These are phyloP conservation scores for Nyssa sinensis DNA, from an alignment of 148 eudicot species.

Conservation along the genomic window DNA sequence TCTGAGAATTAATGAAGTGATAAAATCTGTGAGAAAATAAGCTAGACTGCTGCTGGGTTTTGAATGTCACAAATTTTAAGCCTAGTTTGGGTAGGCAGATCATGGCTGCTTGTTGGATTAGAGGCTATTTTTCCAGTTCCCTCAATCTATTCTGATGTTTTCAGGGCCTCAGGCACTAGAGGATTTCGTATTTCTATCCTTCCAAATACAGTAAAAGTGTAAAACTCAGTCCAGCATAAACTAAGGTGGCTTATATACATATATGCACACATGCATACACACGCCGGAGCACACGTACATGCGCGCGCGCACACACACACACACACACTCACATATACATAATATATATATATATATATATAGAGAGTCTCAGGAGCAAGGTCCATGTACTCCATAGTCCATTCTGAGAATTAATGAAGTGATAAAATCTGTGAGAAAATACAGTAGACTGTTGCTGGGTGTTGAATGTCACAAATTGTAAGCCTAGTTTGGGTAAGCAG, in stretches of 20 bases:
- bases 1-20: background rate
- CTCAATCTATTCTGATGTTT: too few species aligned
- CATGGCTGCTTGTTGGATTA: background rate
- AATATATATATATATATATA: too few species aligned
- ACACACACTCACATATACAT: too few species aligned
- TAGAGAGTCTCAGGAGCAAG: background rate
- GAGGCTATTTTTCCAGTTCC: too few species aligned
- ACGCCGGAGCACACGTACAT: too few species aligned
- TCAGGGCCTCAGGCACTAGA: too few species aligned
- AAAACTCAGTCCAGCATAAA: too few species aligned
- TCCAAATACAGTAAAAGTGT: too few species aligned
- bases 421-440: background rate
- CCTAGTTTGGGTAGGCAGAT: background rate
- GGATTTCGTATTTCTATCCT: too few species aligned
- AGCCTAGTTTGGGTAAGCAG: slow-evolving; percentile 1
- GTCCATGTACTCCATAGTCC: background rate
- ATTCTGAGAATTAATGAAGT: background rate
- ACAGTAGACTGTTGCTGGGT: background rate
- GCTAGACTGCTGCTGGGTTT: background rate
- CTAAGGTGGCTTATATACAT: too few species aligned
- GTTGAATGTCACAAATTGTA: background rate
- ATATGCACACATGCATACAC: too few species aligned
- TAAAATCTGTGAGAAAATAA: background rate
- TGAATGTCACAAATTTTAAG: background rate
- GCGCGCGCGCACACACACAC: too few species aligned